phyloP scores from a whole-genome alignment of 2,329 filamentous ascomycete species.

The Aspergillus japonicus region DNA sequence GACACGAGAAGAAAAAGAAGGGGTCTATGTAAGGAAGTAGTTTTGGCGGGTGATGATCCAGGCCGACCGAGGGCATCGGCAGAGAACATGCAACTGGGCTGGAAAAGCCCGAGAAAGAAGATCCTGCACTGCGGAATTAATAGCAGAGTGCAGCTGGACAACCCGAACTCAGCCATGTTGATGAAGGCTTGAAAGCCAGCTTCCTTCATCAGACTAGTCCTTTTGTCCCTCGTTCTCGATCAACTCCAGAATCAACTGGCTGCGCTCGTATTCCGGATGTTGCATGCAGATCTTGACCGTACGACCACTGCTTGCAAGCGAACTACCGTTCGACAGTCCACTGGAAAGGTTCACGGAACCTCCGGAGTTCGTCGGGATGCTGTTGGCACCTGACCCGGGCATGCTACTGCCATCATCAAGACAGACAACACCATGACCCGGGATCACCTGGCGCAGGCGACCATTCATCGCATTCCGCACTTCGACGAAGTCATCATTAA shows the following conservation, averaged over 20 bases:
- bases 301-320: conserved; percentile 49
- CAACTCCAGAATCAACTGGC: conserved; percentile 88
- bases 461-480: conserved; percentile 96
- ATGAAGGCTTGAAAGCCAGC: background rate
- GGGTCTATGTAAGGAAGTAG: background rate
- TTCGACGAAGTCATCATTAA: conserved; percentile 95
- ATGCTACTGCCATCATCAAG: conserved; percentile 71
- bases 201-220: conserved; percentile 36
- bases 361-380: conserved; percentile 42
- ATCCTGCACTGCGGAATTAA: background rate
- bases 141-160: background rate
- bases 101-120: background rate
- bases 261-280: conserved; percentile 80
- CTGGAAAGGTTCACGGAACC: conserved; percentile 27
- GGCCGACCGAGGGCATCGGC: background rate
- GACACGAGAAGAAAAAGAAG: background rate
- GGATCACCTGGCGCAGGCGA: conserved; percentile 87
- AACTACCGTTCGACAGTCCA: conserved; percentile 36
- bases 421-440: conserved; percentile 83
- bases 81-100: background rate
- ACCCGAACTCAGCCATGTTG: background rate
- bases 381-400: conserved; percentile 39
- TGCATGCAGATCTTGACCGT: conserved; percentile 95
- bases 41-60: background rate
- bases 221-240: conserved; percentile 84